Evolutionary conservation across 1,284 basidiomycete genomes (phyloP), one percentile per base, ranked within the genome.

Genomic region (Microbotryomycetes sp.): DNA sequence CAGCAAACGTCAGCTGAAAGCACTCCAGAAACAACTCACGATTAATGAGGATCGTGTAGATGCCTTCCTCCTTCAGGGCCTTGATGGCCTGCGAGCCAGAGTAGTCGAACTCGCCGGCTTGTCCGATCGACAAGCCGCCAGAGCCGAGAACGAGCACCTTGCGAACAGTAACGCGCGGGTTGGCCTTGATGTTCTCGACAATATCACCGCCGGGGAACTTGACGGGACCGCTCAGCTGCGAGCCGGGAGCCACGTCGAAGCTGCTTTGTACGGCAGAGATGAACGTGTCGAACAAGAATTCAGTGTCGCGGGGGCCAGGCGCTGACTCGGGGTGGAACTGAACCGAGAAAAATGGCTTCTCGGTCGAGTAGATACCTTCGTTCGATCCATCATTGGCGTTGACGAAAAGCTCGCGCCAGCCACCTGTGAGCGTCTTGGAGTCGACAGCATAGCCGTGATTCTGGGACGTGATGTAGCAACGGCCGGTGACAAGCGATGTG

Each of bases 281-380:
- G 81, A 99, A 99, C 48, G 96, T 91, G 67, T 98, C 93, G 75
- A 98, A 99, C 61, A 99, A 81, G 79, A 97, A 98, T 76, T 98
- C 96, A 60, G 96, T 98, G 75, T 99, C 96, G 62, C 92, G 84
- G 27, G 96, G 96, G 46, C 96, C 96, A n/a, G 96, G 93, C 4
- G 90, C 92, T 45, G 91, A 94, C 77, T 99, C 96, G 45, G 96
- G 96, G 77, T 99, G 96, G 81, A 99, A 99, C 75, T 98, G 96
- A n/a, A 98, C 94, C 46, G 91, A 96, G 78, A 98, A 98, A 81
- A 90, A 96, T 2, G 94, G 94, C 58, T 78, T 76, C 73, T 85
- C 83, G 67, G 87, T 85, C 76, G 83, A 91, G 79, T 92, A 96
- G 72, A 98, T 96, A 71, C 96, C 96, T 77, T 99, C 96, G 76